Base-by-base conservation (phyloP, 1,284 basidiomycete species). In the Bondarzewia mesenterica region DNA sequence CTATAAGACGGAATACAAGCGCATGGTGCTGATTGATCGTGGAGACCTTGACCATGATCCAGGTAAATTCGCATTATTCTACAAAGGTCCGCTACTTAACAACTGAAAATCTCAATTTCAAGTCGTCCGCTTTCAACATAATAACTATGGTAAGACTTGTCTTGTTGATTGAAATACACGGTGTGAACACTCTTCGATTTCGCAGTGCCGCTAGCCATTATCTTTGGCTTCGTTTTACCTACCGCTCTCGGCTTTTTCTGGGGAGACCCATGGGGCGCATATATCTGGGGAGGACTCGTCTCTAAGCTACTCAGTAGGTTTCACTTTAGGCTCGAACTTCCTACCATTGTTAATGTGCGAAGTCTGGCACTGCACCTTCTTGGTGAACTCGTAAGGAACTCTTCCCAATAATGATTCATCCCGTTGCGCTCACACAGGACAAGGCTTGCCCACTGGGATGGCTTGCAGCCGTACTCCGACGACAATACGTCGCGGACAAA, bases 301-400 rank as follows among this genome's bases (percentile, higher is more conserved):
- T 70, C 80, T 4, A 66, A 81, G 52, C 52, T 87, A 7, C 64
- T 78, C 18, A 77, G 82, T 83, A 55, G 54, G 78, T 61, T 47
- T 43, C 46, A 7, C 10, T 18, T 36, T 8, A 18, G 41, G 18
- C 36, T 20, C 16, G 8, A 36, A 7, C 10, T 37, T n/a, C 36
- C 21, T 42, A 42, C 44, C 5, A 43, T 27, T 50, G 29, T 47
- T 51, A 3, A 40, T 43, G 16, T 27, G 20, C 26, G 4, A 36
- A 82, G 80, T 80, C 27, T 89, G 85, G 85, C 86, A 89, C 59
- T 85, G 80, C 52, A 89, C 86, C 0, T 89, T 89, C 63, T 69
- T 84, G 15, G 80, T 91, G 49, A 91, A 89, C 57, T 89, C 85
- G 75, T 84, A 53, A 52, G 78, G 68, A 5, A 18, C n/a, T 23